phyloP scores from a whole-genome alignment of 805 yeast species.

The Candida ponderosae region DNA sequence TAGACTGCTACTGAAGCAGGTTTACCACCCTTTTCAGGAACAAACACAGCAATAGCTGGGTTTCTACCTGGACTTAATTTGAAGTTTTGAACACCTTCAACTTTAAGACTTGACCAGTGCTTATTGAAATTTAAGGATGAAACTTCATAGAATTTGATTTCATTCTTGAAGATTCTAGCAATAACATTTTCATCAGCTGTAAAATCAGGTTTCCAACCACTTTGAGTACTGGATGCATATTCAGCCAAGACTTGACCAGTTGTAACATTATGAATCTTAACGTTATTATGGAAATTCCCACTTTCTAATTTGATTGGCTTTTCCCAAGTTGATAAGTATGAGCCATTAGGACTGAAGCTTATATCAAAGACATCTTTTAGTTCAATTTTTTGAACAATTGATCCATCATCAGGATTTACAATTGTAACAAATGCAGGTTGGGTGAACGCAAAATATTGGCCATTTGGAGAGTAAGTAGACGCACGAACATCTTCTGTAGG shows the following conservation, averaged over 20 bases:
- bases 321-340: conserved; percentile 81
- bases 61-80: conserved; percentile 80
- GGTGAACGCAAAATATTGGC: conserved; percentile 63
- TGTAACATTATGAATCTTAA: conserved; percentile 60
- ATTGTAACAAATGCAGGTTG: conserved; percentile 55
- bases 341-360: conserved; percentile 84
- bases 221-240: conserved; percentile 75
- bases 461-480: conserved; percentile 62
- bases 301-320: conserved; percentile 66
- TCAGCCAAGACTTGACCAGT: conserved; percentile 42
- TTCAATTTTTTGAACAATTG: conserved; percentile 38
- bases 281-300: conserved; percentile 74
- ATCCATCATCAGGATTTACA: conserved; percentile 46
- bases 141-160: conserved; percentile 62
- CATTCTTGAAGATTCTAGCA: conserved; percentile 52
- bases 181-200: conserved; percentile 70
- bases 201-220: conserved; percentile 90
- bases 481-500: conserved; percentile 45
- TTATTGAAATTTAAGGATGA: conserved; percentile 34
- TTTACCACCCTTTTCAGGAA: conserved; percentile 79
- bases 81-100: conserved; percentile 52
- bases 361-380: conserved; percentile 70
- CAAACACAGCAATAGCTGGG: conserved; percentile 84
- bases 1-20: conserved; percentile 87
- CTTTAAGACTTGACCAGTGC: conserved; percentile 51